Evolutionary conservation across 23 red algal genomes (phyloP).

Genomic region (Gracilaria domingensis): DNA sequence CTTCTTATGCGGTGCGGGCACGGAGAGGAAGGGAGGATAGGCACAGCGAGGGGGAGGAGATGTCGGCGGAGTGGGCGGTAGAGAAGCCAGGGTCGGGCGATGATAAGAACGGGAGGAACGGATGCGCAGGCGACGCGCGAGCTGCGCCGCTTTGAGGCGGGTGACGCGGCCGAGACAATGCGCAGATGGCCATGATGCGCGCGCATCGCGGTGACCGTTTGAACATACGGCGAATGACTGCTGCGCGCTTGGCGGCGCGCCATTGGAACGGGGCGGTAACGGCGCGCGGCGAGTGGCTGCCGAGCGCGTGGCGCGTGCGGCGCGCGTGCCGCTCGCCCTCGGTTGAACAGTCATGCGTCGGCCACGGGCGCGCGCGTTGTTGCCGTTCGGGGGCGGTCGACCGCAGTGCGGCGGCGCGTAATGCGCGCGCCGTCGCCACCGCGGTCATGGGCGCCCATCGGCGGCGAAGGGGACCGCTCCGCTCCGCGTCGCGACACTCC

Average conservation of each 20-base stretch:
- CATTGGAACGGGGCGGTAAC: background rate
- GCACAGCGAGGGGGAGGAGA: conserved; percentile 9
- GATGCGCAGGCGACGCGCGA: background rate
- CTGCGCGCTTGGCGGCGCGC: background rate
- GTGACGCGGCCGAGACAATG: background rate
- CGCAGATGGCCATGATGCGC: background rate
- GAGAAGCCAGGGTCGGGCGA: background rate
- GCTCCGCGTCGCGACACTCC: too few species aligned
- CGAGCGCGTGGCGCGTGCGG: background rate
- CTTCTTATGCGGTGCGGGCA: background rate
- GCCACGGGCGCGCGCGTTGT: background rate
- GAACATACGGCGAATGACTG: conserved; percentile 24
- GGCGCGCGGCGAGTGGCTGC: conserved; percentile 11
- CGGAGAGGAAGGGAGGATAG: background rate
- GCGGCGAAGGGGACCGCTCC: too few species aligned
- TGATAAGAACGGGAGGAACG: background rate
- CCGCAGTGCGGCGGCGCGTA: too few species aligned
- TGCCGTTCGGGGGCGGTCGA: background rate
- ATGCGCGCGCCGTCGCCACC: too few species aligned
- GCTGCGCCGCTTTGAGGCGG: conserved; percentile 7
- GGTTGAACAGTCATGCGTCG: background rate
- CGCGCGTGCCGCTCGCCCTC: background rate
- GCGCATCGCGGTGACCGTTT: conserved; percentile 22
- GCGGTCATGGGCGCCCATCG: too few species aligned
- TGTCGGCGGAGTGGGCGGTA: background rate